A percentile compares a stretch with the other conserved stretches of the same genome.
phyloP scores from a whole-genome alignment of 176 grass and related monocot genomes.

The Raddia guianensis region DNA sequence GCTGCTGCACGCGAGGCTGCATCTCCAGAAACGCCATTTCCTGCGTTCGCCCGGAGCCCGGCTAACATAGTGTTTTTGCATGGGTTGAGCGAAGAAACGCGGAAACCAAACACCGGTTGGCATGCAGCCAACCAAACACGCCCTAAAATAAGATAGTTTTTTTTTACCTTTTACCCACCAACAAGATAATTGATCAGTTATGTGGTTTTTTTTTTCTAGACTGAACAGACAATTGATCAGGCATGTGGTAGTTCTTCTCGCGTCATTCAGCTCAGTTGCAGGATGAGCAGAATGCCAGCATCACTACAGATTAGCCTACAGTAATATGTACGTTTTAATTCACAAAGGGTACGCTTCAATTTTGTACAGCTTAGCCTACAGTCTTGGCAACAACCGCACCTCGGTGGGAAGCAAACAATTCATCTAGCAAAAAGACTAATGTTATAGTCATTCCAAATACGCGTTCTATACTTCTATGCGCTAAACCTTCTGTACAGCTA shows the following conservation, averaged over 20 bases:
- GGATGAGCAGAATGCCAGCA: neutral
- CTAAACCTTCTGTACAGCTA: constrained; percentile 25
- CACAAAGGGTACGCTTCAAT: neutral
- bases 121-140: no score
- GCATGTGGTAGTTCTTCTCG: neutral
- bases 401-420: neutral
- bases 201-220: no score
- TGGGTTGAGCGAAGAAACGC: no score
- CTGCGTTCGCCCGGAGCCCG: no score
- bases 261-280: neutral
- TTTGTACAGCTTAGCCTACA: neutral
- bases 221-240: neutral
- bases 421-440: neutral
- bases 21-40: no score
- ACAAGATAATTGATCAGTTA: no score
- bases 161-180: no score
- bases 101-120: no score
- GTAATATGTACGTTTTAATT: neutral
- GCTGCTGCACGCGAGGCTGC: no score
- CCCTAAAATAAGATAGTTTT: no score
- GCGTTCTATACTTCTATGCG: neutral
- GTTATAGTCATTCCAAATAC: constrained; percentile 6
- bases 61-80: no score
- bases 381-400: neutral
- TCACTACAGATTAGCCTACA: neutral